These are phyloP conservation scores for Cenchrus purpureus DNA, from an alignment of 176 grass and related monocot genomes.

Conservation along the genomic window DNA sequence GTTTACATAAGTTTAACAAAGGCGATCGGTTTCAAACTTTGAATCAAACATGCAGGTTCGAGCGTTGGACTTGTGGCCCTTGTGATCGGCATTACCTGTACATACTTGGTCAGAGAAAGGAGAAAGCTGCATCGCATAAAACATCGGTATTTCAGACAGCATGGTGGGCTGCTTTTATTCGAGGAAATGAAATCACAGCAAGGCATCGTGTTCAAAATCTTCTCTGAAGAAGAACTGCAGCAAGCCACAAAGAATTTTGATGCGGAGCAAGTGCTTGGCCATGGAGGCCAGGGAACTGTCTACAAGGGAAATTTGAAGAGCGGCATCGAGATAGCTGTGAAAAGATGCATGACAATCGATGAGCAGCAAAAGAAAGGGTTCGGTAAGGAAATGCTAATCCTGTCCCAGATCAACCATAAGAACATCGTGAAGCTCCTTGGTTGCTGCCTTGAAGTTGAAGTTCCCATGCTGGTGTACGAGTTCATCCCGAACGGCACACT, in stretches of 20 bases:
- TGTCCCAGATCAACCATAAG: slow-evolving; percentile 15
- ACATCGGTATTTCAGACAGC: neutral
- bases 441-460: slow-evolving; percentile 14
- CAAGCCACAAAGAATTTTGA: neutral
- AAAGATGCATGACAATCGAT: neutral
- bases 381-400: slow-evolving; percentile 8
- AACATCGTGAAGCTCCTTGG: slow-evolving; percentile 21
- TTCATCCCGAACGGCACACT: slow-evolving; percentile 11
- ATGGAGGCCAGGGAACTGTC: neutral
- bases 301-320: neutral
- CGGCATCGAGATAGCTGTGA: neutral
- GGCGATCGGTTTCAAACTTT: neutral
- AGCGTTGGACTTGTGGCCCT: neutral
- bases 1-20: neutral
- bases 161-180: neutral
- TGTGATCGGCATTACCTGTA: neutral
- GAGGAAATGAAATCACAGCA: slow-evolving; percentile 12
- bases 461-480: slow-evolving; percentile 25
- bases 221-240: neutral
- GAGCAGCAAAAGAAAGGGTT: slow-evolving; percentile 13
- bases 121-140: slow-evolving; percentile 2
- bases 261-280: neutral
- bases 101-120: neutral
- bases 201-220: neutral
- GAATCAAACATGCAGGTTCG: neutral